Percentiles rank a stretch among this genome's conserved stretches.
Evolutionary conservation across 306 rosid species (phyloP).

Genomic region (Fragaria nilgerrensis): DNA sequence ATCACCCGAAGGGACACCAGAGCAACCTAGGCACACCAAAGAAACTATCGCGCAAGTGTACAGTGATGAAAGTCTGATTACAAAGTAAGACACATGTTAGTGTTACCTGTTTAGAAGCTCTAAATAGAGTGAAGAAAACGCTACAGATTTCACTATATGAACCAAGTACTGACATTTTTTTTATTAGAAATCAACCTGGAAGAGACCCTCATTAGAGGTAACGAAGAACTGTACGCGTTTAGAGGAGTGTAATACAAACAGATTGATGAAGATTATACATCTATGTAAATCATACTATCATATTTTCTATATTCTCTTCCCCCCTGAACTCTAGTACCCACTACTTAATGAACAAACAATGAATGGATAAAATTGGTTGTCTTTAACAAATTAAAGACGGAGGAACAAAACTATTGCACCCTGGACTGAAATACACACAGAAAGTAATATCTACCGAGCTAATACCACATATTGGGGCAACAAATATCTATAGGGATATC

Average conservation of each 20-base stretch:
- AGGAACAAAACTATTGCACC: slow-evolving; percentile 29
- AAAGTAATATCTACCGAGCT: slow-evolving; percentile 21
- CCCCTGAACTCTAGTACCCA: slow-evolving; percentile 28
- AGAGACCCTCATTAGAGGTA: slow-evolving; percentile 18
- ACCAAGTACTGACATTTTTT: not conserved
- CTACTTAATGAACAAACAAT: slow-evolving; percentile 53
- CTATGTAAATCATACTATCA: slow-evolving; percentile 23
- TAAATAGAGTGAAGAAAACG: not conserved
- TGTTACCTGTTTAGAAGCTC: too few species aligned
- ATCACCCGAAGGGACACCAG: too few species aligned
- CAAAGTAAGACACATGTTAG: too few species aligned
- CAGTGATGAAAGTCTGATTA: too few species aligned
- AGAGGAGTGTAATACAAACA: not conserved
- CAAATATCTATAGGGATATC: slow-evolving; percentile 16
- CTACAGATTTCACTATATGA: not conserved
- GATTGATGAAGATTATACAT: slow-evolving; percentile 19
- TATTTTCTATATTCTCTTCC: slow-evolving; percentile 30
- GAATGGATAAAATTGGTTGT: slow-evolving; percentile 51
- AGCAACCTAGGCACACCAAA: too few species aligned
- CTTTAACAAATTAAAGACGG: slow-evolving; percentile 29
- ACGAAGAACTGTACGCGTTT: slow-evolving; percentile 8
- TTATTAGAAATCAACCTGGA: not conserved
- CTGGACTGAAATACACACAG: slow-evolving; percentile 21
- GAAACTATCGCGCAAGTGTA: too few species aligned
- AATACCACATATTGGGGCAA: slow-evolving; percentile 13